Evolutionary conservation across 345 rosid species (phyloP).

Genomic region (Camelina hispida): DNA sequence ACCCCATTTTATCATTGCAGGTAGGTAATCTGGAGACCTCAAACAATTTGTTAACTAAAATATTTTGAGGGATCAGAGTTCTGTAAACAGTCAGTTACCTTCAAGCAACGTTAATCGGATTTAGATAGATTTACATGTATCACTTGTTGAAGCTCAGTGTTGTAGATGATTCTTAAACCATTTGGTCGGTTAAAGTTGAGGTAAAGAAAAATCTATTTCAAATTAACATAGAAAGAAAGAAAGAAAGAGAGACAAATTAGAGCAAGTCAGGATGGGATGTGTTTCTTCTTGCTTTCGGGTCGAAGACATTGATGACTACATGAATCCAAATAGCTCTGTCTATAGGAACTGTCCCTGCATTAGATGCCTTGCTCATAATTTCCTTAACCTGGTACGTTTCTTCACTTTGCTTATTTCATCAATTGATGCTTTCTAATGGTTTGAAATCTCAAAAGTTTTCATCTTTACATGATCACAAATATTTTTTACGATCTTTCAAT

Average conservation of each 20-base stretch:
- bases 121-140: neutral
- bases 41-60: neutral
- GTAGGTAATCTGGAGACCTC: slow-evolving; percentile 31
- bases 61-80: slow-evolving; percentile 23
- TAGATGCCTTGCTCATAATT: slow-evolving; percentile 74
- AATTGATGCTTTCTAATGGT: neutral
- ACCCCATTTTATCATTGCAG: slow-evolving; percentile 42
- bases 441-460: neutral
- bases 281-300: slow-evolving; percentile 81
- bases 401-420: slow-evolving; percentile 16
- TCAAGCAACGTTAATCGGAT: neutral
- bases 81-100: slow-evolving; percentile 32
- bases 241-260: slow-evolving; percentile 29
- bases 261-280: slow-evolving; percentile 70
- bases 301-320: slow-evolving; percentile 75
- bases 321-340: slow-evolving; percentile 70
- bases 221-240: slow-evolving; percentile 23
- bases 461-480: neutral
- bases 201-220: slow-evolving; percentile 22
- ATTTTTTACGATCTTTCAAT: slow-evolving; percentile 14
- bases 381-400: slow-evolving; percentile 64
- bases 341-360: slow-evolving; percentile 89
- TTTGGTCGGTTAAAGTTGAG: slow-evolving; percentile 2
- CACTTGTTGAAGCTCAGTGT: neutral
- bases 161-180: neutral